Conservation (phyloP, 163 green algal genomes). For the Coccomyxa subellipsoidea region DNA sequence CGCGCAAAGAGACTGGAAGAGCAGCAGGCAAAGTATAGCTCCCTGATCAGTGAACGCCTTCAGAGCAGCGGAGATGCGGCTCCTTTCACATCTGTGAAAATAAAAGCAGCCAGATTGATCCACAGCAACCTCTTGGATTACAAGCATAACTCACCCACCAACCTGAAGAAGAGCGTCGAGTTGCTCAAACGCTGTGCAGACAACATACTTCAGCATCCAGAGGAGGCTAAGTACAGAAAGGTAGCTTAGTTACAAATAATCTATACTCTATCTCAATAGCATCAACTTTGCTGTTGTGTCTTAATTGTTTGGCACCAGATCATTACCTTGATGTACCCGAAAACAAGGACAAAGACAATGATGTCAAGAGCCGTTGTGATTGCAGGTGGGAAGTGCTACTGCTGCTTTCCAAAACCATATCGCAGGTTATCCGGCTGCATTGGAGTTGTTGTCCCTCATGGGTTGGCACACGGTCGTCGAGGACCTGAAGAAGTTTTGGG, state of each 20-base stretch:
- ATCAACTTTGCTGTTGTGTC: not conserved
- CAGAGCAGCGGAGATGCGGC: not conserved
- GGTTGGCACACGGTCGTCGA: not conserved
- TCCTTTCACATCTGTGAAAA: not conserved
- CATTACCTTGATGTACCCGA: too few relatives aligned
- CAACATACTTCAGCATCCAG: conserved; percentile 5
- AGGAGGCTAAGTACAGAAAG: conserved; percentile 8
- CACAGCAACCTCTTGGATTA: not conserved
- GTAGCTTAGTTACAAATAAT: not conserved
- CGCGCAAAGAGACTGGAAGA: not conserved
- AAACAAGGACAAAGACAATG: too few relatives aligned
- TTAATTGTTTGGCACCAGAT: too few relatives aligned
- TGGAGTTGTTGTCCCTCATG: not conserved
- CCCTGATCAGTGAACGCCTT: not conserved
- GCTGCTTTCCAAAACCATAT: not conserved
- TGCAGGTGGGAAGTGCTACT: not conserved
- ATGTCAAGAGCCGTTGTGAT: too few relatives aligned
- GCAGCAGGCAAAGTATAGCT: not conserved
- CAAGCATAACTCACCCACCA: not conserved
- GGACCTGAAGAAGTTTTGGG: conserved; percentile 7
- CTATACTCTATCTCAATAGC: not conserved
- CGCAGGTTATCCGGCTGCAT: not conserved
- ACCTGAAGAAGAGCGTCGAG: not conserved
- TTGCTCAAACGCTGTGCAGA: not conserved
- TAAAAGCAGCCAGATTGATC: not conserved